Percentiles rank a stretch among this genome's conserved stretches.
phyloP scores from a whole-genome alignment of 2,329 filamentous ascomycete species.

The Fusarium domesticum region DNA sequence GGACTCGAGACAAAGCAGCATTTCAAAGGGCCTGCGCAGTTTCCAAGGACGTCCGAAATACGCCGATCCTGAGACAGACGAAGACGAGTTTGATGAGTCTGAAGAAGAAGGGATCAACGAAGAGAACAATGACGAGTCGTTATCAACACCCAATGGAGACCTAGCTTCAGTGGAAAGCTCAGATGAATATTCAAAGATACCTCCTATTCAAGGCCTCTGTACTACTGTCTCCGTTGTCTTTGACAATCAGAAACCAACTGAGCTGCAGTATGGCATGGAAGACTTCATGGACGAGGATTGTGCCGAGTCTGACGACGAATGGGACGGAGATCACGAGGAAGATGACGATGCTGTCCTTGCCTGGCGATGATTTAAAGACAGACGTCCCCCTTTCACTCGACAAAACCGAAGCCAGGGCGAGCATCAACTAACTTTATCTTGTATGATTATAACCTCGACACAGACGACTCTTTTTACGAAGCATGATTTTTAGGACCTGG shows the following conservation, averaged over 20 bases:
- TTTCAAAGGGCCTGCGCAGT: constrained; percentile 16
- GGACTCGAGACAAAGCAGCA: constrained; percentile 21
- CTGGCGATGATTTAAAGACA: no score
- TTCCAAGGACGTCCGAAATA: constrained; percentile 34
- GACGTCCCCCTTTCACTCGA: no score
- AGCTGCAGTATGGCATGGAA: constrained; percentile 65
- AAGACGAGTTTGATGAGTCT: constrained; percentile 38
- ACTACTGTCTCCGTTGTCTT: constrained; percentile 67
- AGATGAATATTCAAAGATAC: constrained; percentile 19
- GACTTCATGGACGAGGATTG: constrained; percentile 65
- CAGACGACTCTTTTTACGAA: background rate
- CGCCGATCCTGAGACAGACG: constrained; percentile 45
- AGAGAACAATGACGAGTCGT: constrained; percentile 6
- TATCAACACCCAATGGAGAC: constrained; percentile 6
- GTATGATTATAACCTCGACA: background rate
- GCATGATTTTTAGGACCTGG: background rate
- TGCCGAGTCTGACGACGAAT: constrained; percentile 55
- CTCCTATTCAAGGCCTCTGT: constrained; percentile 67
- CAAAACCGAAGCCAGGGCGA: no score
- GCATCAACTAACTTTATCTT: no score
- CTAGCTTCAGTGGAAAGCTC: constrained; percentile 5
- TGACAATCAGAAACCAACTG: constrained; percentile 71
- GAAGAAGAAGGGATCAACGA: no score
- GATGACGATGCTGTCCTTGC: constrained; percentile 39
- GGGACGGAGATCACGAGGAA: constrained; percentile 56